Evolutionary conservation across 345 rosid species (phyloP), one percentile per base, ranked within the genome.

Genomic region (Turritis glabra): DNA sequence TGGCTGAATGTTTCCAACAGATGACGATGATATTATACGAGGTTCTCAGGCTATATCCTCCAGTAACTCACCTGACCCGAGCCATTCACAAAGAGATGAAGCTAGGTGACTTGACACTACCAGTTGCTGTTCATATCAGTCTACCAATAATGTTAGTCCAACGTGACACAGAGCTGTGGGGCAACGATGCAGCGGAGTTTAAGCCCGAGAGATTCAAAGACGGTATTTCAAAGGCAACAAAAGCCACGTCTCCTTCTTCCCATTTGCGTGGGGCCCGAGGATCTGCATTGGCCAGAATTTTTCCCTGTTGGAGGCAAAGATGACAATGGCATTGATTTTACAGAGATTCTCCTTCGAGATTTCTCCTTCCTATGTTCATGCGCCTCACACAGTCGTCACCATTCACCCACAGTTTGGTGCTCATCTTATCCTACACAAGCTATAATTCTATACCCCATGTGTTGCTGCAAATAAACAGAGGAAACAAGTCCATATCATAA

Each of bases 231-330:
- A 84, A 81, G 47, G 92, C 88, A 2, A 79, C 90, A 4, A 84
- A 82, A 85, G 75, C 83, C 74, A 72, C 60, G 74, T 59, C 55
- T 67, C 74, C 2, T 78, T 38, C 65, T 57, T 78, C 23, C 81
- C 81, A 0, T 73, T 78, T 7, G 65, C 57, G 1, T 72, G 74
- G 69, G 81, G 78, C 12, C 81, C 81, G 2, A 78, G 88, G 77
- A 76, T 37, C 5, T 90, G 91, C 69, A 65, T 85, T 0, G 87
- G 93, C 1, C 89, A 82, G 76, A 85, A 83, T 66, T 90, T 86
- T 14, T 84, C 89, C 0, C 8, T 85, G 61, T 13, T 82, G 23
- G 90, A 84, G 76, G 85, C 84, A 8, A 90, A 87, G 50, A 13
- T 80, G 48, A 85, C 81, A 0, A 19, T 90, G 25, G 50, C 84